phyloP scores from a whole-genome alignment of 495 filamentous ascomycete genomes.

The Hypoxylon lenormandii region DNA sequence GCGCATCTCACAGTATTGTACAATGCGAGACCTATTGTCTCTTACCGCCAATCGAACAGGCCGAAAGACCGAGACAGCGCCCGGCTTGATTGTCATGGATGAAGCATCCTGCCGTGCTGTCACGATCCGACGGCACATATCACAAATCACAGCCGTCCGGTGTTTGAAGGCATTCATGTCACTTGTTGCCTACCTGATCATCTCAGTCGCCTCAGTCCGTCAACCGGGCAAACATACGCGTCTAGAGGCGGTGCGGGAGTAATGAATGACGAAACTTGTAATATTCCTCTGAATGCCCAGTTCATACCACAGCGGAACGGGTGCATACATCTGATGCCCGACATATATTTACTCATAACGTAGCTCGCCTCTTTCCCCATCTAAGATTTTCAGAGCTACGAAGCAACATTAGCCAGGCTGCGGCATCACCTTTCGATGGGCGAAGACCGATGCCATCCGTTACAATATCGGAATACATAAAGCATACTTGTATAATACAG shows the following conservation, averaged over 20 bases:
- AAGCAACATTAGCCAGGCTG: constrained; percentile 8
- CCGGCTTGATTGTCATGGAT: constrained; percentile 41
- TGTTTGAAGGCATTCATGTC: constrained; percentile 21
- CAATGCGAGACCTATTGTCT: constrained; percentile 34
- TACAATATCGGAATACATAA: constrained; percentile 18
- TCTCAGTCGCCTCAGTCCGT: constrained; percentile 6
- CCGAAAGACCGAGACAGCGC: constrained; percentile 44
- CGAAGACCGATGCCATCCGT: constrained; percentile 8
- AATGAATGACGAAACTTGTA: constrained; percentile 14
- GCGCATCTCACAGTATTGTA: constrained; percentile 34
- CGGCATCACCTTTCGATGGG: constrained; percentile 21
- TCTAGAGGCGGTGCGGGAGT: constrained; percentile 14
- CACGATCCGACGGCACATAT: constrained; percentile 43
- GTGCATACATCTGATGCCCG: constrained; percentile 41
- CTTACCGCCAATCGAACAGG: constrained; percentile 21
- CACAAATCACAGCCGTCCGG: constrained; percentile 34
- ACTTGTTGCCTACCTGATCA: constrained; percentile 9
- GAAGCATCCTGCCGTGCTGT: constrained; percentile 42
- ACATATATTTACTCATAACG: constrained; percentile 30
- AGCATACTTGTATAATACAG: constrained; percentile 1
- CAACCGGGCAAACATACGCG: constrained; percentile 3
- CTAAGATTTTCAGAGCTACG: constrained; percentile 16
- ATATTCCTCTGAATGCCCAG: constrained; percentile 12
- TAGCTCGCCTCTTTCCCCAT: constrained; percentile 39
- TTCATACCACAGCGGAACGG: constrained; percentile 30